These are phyloP conservation scores for Plantago major DNA, from an alignment of 257 asterid species.

Conservation along the genomic window DNA sequence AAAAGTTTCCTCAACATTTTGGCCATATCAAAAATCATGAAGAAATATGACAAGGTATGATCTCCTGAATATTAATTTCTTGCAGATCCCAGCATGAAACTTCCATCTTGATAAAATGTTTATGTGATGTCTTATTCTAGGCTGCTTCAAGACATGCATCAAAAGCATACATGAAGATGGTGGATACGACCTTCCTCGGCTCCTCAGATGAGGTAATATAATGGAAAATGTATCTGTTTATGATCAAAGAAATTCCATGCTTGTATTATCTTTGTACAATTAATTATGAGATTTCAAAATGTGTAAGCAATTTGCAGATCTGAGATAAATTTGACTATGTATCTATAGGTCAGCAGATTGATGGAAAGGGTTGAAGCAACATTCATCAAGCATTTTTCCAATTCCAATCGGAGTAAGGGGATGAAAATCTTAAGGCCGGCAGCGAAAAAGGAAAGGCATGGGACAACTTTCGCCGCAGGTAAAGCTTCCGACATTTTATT, in stretches of 20 bases:
- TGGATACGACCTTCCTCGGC: constrained; percentile 47
- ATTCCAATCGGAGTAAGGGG: constrained; percentile 45
- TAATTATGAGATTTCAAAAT: neutral
- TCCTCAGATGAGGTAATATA: constrained; percentile 51
- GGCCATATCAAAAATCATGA: constrained; percentile 55
- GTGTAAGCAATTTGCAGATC: too few species aligned
- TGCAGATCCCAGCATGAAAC: neutral
- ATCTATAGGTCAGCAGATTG: constrained; percentile 36
- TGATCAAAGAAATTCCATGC: too few species aligned
- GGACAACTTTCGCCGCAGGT: constrained; percentile 45
- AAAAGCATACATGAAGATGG: constrained; percentile 46
- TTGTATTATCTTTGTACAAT: neutral
- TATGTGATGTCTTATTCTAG: constrained; percentile 21
- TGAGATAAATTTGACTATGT: neutral
- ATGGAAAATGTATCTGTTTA: too few species aligned
- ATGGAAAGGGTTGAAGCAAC: constrained; percentile 50
- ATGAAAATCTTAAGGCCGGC: constrained; percentile 46
- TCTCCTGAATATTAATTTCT: neutral
- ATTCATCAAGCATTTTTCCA: constrained; percentile 53
- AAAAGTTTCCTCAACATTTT: constrained; percentile 46
- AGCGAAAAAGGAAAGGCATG: constrained; percentile 36
- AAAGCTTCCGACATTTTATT: neutral
- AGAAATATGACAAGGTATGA: constrained; percentile 58
- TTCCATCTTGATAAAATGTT: neutral
- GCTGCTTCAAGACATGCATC: constrained; percentile 42